Evolutionary conservation across 345 rosid genomes (phyloP).

Genomic region (Gossypium sturtianum): DNA sequence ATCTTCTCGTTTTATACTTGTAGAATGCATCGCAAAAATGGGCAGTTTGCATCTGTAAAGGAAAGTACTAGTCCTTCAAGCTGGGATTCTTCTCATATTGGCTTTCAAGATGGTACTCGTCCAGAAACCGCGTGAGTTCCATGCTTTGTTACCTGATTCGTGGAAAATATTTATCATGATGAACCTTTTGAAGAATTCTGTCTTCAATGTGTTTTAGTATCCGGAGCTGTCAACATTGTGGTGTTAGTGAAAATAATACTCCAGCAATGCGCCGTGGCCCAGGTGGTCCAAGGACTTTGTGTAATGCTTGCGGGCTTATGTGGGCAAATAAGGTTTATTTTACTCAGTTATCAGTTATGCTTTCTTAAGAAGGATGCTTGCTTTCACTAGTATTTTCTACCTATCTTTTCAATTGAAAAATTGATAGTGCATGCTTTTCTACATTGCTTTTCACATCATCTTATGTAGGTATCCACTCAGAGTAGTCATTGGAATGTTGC

Average conservation of each 20-base stretch:
- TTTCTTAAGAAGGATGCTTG: background rate
- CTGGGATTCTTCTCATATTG: conserved; percentile 47
- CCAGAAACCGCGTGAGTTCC: conserved; percentile 59
- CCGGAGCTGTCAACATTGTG: conserved; percentile 68
- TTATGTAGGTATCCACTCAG: background rate
- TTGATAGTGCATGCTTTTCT: background rate
- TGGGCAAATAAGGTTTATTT: conserved; percentile 72
- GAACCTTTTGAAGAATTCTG: conserved; percentile 3
- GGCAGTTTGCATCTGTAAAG: conserved; percentile 66
- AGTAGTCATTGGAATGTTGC: background rate
- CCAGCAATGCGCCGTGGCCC: conserved; percentile 88
- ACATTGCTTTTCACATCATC: background rate
- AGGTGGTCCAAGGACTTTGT: conserved; percentile 72
- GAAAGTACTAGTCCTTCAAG: conserved; percentile 41
- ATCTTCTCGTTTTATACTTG: conserved; percentile 13
- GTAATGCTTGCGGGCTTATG: conserved; percentile 84
- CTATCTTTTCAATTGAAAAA: background rate
- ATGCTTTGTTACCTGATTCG: conserved; percentile 7
- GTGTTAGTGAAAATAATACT: conserved; percentile 57
- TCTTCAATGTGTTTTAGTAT: conserved; percentile 27
- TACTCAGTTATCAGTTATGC: background rate
- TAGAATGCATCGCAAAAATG: conserved; percentile 72
- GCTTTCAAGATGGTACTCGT: conserved; percentile 36
- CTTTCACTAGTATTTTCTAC: background rate
- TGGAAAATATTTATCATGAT: background rate